Conservation (phyloP, 2,329 filamentous ascomycete genomes). For the Fusarium concolor region DNA sequence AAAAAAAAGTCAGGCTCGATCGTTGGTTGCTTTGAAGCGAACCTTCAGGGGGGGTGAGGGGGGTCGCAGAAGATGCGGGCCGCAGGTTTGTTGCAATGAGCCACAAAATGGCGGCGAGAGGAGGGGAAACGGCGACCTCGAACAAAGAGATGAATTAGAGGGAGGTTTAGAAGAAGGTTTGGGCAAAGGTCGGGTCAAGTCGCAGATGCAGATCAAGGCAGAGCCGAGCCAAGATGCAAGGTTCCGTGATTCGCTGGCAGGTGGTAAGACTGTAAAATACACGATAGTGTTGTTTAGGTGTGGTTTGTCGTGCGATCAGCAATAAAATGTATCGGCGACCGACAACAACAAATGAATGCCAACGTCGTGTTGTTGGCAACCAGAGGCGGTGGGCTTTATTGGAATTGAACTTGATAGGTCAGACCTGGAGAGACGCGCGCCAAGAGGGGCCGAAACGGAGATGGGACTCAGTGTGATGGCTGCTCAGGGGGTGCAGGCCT, state of each 20-base stretch:
- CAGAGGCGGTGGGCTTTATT: conserved; percentile 43
- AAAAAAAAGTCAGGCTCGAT: conserved; percentile 30
- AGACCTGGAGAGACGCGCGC: conserved; percentile 33
- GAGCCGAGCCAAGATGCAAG: conserved; percentile 37
- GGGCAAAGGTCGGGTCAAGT: conserved; percentile 12
- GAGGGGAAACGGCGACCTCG: conserved; percentile 23
- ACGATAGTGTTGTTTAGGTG: conserved; percentile 29
- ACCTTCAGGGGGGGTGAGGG: conserved; percentile 34
- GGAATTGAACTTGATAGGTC: conserved; percentile 41
- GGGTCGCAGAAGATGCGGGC: conserved; percentile 42
- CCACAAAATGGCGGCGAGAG: conserved; percentile 44
- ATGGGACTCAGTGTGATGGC: conserved; percentile 13
- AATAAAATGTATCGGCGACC: conserved; percentile 31
- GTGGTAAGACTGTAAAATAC: conserved; percentile 18
- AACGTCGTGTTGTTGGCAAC: conserved; percentile 31
- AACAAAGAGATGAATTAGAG: conserved; percentile 17
- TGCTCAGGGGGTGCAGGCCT: conserved; percentile 18
- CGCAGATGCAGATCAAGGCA: conserved; percentile 21
- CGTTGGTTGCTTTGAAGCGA: conserved; percentile 31
- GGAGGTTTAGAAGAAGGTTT: conserved; percentile 14
- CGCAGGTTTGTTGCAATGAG: conserved; percentile 34
- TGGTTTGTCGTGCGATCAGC: conserved; percentile 39
- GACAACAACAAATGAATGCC: conserved; percentile 38
- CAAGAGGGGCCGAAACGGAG: conserved; percentile 33
- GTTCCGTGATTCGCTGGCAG: conserved; percentile 37